Evolutionary conservation across 106 monocot genomes (phyloP).

Genomic region (Chionographis japonica): DNA sequence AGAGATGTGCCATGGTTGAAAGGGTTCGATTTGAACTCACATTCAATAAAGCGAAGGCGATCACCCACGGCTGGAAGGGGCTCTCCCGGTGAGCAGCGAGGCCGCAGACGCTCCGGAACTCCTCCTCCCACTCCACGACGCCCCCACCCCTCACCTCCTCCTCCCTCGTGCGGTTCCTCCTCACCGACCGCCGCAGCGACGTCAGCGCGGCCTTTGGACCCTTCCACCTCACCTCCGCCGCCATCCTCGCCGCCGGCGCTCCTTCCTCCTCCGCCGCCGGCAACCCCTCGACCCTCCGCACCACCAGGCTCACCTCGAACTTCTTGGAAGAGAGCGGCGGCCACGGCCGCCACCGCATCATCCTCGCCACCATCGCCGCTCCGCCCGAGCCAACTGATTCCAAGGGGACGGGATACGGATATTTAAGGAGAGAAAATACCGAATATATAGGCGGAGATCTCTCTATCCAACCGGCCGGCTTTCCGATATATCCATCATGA

Average conservation of each 20-base stretch:
- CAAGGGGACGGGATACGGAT: too few species aligned
- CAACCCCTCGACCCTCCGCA: slow-evolving; percentile 29
- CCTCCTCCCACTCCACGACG: slow-evolving; percentile 62
- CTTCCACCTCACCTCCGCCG: slow-evolving; percentile 54
- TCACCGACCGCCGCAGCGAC: slow-evolving; percentile 37
- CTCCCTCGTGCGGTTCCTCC: slow-evolving; percentile 54
- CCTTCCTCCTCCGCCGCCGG: background rate
- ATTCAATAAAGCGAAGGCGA: slow-evolving; percentile 56
- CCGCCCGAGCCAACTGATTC: too few species aligned
- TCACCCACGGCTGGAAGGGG: slow-evolving; percentile 66
- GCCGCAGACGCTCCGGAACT: slow-evolving; percentile 39
- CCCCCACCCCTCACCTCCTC: slow-evolving; percentile 23
- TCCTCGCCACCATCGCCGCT: slow-evolving; percentile 25
- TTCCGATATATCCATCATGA: too few species aligned
- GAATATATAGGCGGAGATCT: too few species aligned
- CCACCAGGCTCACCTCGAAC: slow-evolving; percentile 36
- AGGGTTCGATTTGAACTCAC: slow-evolving; percentile 34
- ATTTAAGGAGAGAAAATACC: too few species aligned
- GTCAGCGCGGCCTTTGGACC: slow-evolving; percentile 37
- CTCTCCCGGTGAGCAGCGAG: slow-evolving; percentile 43
- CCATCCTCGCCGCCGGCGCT: background rate
- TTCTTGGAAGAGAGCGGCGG: slow-evolving; percentile 34
- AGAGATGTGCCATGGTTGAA: background rate
- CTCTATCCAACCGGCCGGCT: too few species aligned
- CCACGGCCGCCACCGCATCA: slow-evolving; percentile 67